Evolutionary conservation across 768 basidiomycete genomes (phyloP).

Genomic region (Tricholoma sp.): DNA sequence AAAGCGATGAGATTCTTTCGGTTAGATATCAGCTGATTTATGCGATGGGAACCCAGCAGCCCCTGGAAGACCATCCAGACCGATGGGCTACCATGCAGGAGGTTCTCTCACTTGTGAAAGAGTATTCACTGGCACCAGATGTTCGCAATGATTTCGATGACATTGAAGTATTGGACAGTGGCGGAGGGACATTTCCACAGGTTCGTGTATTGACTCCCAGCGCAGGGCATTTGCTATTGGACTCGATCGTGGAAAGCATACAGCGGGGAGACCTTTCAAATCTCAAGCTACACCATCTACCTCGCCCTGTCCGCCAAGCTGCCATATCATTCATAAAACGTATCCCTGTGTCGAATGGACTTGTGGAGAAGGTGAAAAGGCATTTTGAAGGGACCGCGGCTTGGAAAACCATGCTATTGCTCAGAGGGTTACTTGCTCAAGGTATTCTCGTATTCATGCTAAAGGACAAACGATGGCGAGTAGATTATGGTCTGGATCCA

Average conservation of each 20-base stretch:
- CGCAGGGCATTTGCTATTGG: slow-evolving; percentile 12
- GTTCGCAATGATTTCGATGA: slow-evolving; percentile 10
- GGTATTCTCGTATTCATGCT: slow-evolving; percentile 36
- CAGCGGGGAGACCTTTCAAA: background rate
- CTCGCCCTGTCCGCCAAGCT: slow-evolving; percentile 13
- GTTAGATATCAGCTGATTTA: slow-evolving; percentile 46
- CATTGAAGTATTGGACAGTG: slow-evolving; percentile 9
- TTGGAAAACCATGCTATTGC: slow-evolving; percentile 35
- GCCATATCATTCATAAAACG: slow-evolving; percentile 20
- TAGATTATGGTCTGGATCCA: slow-evolving; percentile 45
- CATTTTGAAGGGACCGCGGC: slow-evolving; percentile 10
- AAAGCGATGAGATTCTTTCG: slow-evolving; percentile 44
- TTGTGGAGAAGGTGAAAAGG: slow-evolving; percentile 7
- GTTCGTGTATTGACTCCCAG: slow-evolving; percentile 14
- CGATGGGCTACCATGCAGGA: slow-evolving; percentile 39
- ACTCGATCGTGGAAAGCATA: slow-evolving; percentile 14
- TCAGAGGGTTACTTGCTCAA: slow-evolving; percentile 38
- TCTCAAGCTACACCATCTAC: slow-evolving; percentile 11
- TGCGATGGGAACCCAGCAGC: slow-evolving; percentile 32
- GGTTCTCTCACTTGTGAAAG: slow-evolving; percentile 25
- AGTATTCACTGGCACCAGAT: slow-evolving; percentile 9
- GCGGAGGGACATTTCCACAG: background rate
- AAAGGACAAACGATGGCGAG: slow-evolving; percentile 39
- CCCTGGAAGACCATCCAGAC: slow-evolving; percentile 35
- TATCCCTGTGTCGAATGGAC: background rate